Conservation (phyloP, 2,329 filamentous ascomycete species). For the Sordariomycetes sp. region DNA sequence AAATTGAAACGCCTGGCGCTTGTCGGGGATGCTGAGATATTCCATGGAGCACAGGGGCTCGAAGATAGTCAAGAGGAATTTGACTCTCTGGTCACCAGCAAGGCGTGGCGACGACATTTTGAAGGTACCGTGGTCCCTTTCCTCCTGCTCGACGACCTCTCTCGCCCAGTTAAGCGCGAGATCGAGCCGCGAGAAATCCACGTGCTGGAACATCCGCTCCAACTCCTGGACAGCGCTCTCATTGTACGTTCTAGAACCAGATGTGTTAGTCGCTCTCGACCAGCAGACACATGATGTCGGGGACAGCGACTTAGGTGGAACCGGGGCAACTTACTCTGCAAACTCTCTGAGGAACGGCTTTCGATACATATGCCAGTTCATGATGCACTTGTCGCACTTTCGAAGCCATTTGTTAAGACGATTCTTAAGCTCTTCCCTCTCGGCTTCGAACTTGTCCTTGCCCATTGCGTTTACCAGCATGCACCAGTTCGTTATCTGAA, state of each 20-base stretch:
- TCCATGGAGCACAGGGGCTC: constrained; percentile 77
- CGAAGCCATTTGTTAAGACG: constrained; percentile 45
- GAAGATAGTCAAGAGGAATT: constrained; percentile 68
- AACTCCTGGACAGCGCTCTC: constrained; percentile 39
- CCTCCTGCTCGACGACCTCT: constrained; percentile 37
- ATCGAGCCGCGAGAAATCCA: constrained; percentile 49
- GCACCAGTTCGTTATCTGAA: constrained; percentile 52
- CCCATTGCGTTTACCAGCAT: constrained; percentile 57
- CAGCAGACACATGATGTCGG: background rate
- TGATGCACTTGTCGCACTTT: constrained; percentile 56
- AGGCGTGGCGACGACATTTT: constrained; percentile 25
- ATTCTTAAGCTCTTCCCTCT: constrained; percentile 44
- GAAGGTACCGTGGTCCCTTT: constrained; percentile 30
- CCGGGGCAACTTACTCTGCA: constrained; percentile 35
- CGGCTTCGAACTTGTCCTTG: constrained; percentile 42
- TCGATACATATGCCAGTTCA: constrained; percentile 61
- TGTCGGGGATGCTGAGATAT: constrained; percentile 48
- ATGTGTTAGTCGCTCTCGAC: background rate
- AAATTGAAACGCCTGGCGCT: constrained; percentile 54
- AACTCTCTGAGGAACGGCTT: constrained; percentile 48
- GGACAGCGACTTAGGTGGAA: background rate
- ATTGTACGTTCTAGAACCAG: constrained; percentile 23
- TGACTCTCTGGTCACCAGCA: constrained; percentile 31
- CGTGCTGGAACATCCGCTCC: constrained; percentile 39
- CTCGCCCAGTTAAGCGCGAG: constrained; percentile 44